Evolutionary conservation across 2,329 filamentous ascomycete genomes (phyloP), one percentile per base, ranked within the genome.

Genomic region (Pseudogymnoascus sp.): DNA sequence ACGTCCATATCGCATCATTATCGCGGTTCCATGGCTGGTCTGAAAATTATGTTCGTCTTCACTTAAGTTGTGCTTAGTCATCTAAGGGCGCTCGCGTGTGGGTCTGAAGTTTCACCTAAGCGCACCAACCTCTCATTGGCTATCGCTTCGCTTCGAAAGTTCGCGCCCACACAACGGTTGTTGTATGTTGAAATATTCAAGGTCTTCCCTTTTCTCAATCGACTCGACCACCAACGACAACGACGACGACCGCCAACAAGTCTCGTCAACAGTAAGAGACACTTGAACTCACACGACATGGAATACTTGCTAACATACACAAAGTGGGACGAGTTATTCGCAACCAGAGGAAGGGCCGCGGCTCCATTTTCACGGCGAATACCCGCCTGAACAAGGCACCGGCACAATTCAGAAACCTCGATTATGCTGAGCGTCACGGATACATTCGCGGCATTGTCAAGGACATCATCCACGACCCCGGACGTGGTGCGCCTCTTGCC

Each of bases 371-470:
- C 82, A 89, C 59, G 18, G 86, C 88, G 79, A 85, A 90, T 82
- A 92, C 89, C 81, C 89, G 90, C 81, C 87, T 97, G 77, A 93
- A 94, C 84, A 97, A 97, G 87, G 86, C 88, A 69, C 90, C 91
- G 70, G 91, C 93, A 77, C 90, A 96, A 83, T 97, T 99, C 89
- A 86, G 94, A 81, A 91, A 86, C 74, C 90, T 97, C 86, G 94
- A 99, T 80, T 99, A 85, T 80, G 87, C 92, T 78, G 92, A 97
- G 84, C 87, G 91, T 78, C 93, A 97, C 86, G 94, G 94, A 75
- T 99, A 99, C 84, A 83, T 96, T 77, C 91, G 94, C 74, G 94
- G 94, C 82, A 86, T 97, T 70, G 92, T 99, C 78, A 96, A 94
- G 87, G 91, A 97, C 77, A 97, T 97, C 81, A 90, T 99, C 82